These are phyloP conservation scores for Solanum neorickii DNA, from an alignment of 257 asterid species.

Conservation along the genomic window DNA sequence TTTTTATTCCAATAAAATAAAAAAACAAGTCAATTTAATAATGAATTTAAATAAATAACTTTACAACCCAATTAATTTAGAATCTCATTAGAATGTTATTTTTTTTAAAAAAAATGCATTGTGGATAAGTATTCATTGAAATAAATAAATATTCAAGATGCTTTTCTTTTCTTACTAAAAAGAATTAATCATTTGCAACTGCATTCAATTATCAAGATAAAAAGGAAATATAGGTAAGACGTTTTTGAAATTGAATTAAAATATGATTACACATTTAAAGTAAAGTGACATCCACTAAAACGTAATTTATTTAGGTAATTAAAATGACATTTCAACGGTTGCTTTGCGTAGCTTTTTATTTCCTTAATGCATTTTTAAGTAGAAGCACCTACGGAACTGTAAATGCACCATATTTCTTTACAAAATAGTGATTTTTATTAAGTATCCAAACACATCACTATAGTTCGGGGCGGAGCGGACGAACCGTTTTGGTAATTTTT, in stretches of 20 bases:
- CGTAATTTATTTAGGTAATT: neutral
- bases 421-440: neutral
- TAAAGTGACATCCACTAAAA: neutral
- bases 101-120: too few relatives aligned
- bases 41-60: too few relatives aligned
- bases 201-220: neutral
- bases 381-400: too few relatives aligned
- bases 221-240: neutral
- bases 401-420: too few relatives aligned
- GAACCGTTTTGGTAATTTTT: neutral
- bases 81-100: too few relatives aligned
- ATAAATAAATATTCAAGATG: neutral
- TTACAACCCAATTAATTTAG: too few relatives aligned
- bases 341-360: neutral
- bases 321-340: neutral
- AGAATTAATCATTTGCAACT: neutral
- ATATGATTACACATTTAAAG: neutral
- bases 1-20: too few relatives aligned
- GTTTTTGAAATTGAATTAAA: neutral
- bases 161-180: neutral
- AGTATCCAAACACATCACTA: neutral
- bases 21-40: too few relatives aligned
- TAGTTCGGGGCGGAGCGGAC: neutral
- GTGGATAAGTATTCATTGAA: neutral
- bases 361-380: neutral